Conservation (phyloP, 805 yeast genomes). For the Wickerhamomyces silvicola region DNA sequence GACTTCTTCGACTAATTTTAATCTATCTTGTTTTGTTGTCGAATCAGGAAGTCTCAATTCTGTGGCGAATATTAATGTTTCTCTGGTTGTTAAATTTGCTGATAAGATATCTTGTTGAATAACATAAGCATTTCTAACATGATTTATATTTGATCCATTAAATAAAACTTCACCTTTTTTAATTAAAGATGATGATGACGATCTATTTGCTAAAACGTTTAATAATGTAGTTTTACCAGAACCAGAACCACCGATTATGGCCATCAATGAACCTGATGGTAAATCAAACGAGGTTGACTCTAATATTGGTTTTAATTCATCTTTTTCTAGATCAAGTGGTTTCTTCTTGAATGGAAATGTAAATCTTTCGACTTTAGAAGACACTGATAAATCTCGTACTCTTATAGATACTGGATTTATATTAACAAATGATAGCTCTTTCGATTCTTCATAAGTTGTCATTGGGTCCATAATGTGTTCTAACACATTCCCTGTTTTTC, state of each 20-base stretch:
- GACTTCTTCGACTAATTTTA: constrained; percentile 50
- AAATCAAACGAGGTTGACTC: constrained; percentile 50
- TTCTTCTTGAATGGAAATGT: neutral
- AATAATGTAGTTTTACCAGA: constrained; percentile 81
- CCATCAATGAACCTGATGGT: constrained; percentile 61
- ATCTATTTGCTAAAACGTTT: constrained; percentile 55
- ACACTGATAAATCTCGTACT: constrained; percentile 12
- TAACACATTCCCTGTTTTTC: too few relatives aligned
- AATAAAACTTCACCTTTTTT: constrained; percentile 37
- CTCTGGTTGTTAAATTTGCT: constrained; percentile 67
- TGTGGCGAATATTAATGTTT: constrained; percentile 67
- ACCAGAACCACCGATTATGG: constrained; percentile 87
- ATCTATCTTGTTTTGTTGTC: constrained; percentile 34
- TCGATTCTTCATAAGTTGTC: too few relatives aligned
- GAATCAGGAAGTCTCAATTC: constrained; percentile 58
- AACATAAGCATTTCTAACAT: constrained; percentile 47
- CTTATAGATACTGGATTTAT: constrained; percentile 12
- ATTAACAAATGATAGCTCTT: constrained; percentile 10
- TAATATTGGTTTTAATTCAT: constrained; percentile 6
- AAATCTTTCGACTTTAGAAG: constrained; percentile 1
- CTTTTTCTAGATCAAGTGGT: neutral
- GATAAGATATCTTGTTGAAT: constrained; percentile 71
- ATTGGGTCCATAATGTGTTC: too few relatives aligned
- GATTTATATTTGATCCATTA: constrained; percentile 20
- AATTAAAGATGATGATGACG: constrained; percentile 31